Evolutionary conservation across 83 land plant species (phyloP), one percentile per base, ranked within the genome.

Genomic region (Thuja plicata): DNA sequence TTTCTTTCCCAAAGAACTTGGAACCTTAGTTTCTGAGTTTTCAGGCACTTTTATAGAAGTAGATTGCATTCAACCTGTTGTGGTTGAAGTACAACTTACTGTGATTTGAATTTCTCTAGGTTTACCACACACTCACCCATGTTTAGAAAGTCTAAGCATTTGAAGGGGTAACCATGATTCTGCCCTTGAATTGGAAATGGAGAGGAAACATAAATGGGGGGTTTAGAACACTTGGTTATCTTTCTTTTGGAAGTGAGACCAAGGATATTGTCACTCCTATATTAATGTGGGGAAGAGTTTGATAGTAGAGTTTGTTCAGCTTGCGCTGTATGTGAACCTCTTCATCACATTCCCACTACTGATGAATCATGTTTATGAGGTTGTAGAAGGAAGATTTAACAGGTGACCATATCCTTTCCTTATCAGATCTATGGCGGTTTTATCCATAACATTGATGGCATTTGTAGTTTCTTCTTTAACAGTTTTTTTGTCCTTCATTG

Each of bases 401-500:
- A 78, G 57, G 35, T 60, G 34, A 41, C 38, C 43, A 16, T 60
- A 46, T 79, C 52, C 46, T 30, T 16, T 82, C 30, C n/a, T 88
- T 11, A 27, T 88, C 8, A 41, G 1, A 41, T 41, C 43, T 41
- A 41, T 41, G 43, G 43, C 3, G 3, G 3, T 41, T 41, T 41
- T 41, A 41, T 41, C 3, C 3, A 41, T 41, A 41, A 41, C 43
- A 41, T 1, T 41, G 43, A 1, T 41, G 43, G 3, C 43, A 41
- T 1, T 41, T 41, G 3, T 41, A 41, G 3, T 41, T 41, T 41
- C 43, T 41, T 41, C 43, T 41, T 1, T 41, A 41, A 41, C 1
- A 41, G 43, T n/a, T 54, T 89, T 89, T 83, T 57, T 89, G 52
- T 89, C 88, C 54, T 32, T 89, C 38, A 85, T 89, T 52, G 89